A percentile compares a stretch with the other conserved stretches of the same genome.
Evolutionary conservation across 208 protist genomes (phyloP).

Genomic region (Crithidia acanthocephali): DNA sequence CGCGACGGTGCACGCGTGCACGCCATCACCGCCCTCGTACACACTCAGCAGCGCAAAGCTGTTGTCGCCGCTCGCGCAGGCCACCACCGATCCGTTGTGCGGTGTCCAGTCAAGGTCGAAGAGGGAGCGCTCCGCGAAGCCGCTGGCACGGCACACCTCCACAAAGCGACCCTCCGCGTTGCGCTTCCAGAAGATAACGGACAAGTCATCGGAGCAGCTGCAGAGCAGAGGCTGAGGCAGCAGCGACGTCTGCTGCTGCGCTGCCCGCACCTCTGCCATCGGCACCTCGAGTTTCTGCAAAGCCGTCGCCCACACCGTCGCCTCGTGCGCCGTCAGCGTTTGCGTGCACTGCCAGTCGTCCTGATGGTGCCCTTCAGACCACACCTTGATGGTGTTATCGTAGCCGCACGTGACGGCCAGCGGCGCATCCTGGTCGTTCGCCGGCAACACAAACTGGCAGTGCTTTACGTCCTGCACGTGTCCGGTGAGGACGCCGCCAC

Average conservation of each 20-base stretch:
- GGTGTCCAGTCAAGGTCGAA: constrained; percentile 81
- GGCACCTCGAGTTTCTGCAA: constrained; percentile 66
- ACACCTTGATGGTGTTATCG: constrained; percentile 82
- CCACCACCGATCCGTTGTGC: constrained; percentile 50
- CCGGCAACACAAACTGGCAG: constrained; percentile 75
- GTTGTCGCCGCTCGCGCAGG: constrained; percentile 87
- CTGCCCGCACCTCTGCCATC: constrained; percentile 38
- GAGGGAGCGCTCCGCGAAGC: constrained; percentile 71
- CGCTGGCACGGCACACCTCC: constrained; percentile 35
- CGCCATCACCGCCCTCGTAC: constrained; percentile 35
- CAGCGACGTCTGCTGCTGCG: constrained; percentile 15
- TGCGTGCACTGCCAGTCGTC: constrained; percentile 92
- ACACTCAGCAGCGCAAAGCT: constrained; percentile 75
- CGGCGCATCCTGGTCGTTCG: constrained; percentile 55
- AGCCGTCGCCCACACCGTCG: constrained; percentile 87
- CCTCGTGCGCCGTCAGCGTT: constrained; percentile 66
- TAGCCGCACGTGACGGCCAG: constrained; percentile 82
- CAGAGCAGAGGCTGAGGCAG: constrained; percentile 63
- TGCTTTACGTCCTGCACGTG: constrained; percentile 93
- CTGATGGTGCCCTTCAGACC: constrained; percentile 70
- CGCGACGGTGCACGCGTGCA: constrained; percentile 45
- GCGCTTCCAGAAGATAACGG: constrained; percentile 69
- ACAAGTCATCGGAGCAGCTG: constrained; percentile 79
- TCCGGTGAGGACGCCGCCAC: constrained; percentile 83
- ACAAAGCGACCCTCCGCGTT: constrained; percentile 46